Evolutionary conservation across 768 basidiomycete species (phyloP), one percentile per base, ranked within the genome.

Genomic region (Imleria badia): DNA sequence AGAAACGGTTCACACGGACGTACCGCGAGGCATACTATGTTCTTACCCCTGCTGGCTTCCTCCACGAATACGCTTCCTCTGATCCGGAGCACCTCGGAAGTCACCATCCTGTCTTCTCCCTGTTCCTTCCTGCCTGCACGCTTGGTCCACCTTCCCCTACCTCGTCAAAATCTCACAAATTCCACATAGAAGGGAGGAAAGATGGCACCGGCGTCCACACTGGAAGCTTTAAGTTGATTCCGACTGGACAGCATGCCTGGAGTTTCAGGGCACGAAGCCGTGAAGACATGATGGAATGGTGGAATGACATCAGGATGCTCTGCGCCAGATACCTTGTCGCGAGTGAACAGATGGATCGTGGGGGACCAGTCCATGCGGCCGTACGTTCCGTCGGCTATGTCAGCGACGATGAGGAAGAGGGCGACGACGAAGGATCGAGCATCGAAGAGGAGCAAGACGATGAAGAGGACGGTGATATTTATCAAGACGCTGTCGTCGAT

Each of bases 281-380:
- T 60, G 96, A 98, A 59, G 96, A 98, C 62, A 94, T 98, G 93
- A 93, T 98, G 93, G 97, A 99, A 75, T 97, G 97, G 92, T 99
- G 97, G 97, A 98, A 98, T 67, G 97, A 98, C 67, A 78, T 95
- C 38, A 74, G 91, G 56, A 94, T 95, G 92, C 76, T 96, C 38
- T 95, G 94, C 64, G 93, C 94, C 20, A 73, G 93, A 58, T 98
- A 97, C 69, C 80, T 99, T 49, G 92, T 98, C 38, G 94, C 94
- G 33, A 91, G 88, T 60, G 97, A 98, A 75, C 81, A 85, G 68
- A 89, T 98, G 74, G 92, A 97, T 74, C 78, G 97, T 41, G 86
- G 85, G 36, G 97, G 96, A 3, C 94, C 94, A 0, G 89, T 98
- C 26, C 91, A 89, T 33, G 91, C 92, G 14, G 96, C 94, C 23